Evolutionary conservation across 768 basidiomycete genomes (phyloP), one percentile per base, ranked within the genome.

Genomic region (Suillus variegatus): DNA sequence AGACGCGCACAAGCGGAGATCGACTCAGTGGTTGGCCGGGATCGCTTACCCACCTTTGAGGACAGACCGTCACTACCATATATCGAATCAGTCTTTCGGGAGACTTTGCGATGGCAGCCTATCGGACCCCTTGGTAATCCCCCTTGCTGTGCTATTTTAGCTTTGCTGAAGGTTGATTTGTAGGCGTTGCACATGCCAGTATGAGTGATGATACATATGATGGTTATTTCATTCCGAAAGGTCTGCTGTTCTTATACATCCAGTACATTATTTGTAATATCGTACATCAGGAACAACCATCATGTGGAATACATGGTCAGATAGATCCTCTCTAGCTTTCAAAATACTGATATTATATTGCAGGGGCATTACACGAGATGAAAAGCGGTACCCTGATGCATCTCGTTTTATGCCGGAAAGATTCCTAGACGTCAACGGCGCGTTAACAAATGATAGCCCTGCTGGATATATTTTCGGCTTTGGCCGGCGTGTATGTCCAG

Each of bases 191-290:
- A 5, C 63, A 64, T 64, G 63, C 63, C 28, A 47, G n/a, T 4
- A 16, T 28, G 16, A 32, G 46, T 2, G 80, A 82, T 56, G 82
- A 83, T 64, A 65, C 71, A 12, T 83, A 81, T 57, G 70, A 79
- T 1, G 81, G 78, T 1, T 76, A 73, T 56, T 69, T 66, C 60
- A 70, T 77, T 14, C 74, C 75, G 20, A 70, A 69, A 60, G 75
- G 76, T 62, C 65, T 32, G n/a, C 3, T 28, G 16, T 41, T 41
- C 25, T 58, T 10, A 2, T 58, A 3, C 5, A 40, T 4, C 18
- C 22, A 58, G 6, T 0, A 5, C 28, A 41, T 28, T 0, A 41
- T 12, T 40, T 25, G 3, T 10, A 25, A 41, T 25, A 18, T 41
- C 5, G 5, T 18, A 41, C 22, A 9, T 40, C 9, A 65, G 64